Conservation (phyloP, 148 eudicot species). For the Spergularia bocconei region DNA sequence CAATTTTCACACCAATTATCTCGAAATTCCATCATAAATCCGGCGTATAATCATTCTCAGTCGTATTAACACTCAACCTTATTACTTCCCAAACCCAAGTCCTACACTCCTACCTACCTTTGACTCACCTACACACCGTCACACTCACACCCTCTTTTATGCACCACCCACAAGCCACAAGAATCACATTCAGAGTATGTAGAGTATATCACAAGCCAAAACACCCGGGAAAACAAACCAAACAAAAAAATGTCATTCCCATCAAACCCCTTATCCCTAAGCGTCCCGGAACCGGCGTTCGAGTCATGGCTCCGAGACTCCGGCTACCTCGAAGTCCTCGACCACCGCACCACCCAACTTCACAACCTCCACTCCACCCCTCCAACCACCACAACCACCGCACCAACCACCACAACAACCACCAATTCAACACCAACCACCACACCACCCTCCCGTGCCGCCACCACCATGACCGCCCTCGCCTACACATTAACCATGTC, state of each 20-base stretch:
- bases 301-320: slow-evolving; percentile 96
- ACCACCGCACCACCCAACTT: slow-evolving; percentile 80
- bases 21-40: too few species aligned
- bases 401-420: slow-evolving; percentile 27
- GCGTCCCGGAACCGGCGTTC: slow-evolving; percentile 77
- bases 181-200: too few species aligned
- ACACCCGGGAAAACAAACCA: background rate
- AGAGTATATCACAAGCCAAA: background rate
- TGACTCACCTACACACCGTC: too few species aligned
- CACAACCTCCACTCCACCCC: slow-evolving; percentile 50
- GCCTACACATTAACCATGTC: slow-evolving; percentile 32
- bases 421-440: slow-evolving; percentile 12
- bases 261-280: slow-evolving; percentile 71
- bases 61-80: too few species aligned
- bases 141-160: too few species aligned
- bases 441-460: slow-evolving; percentile 4
- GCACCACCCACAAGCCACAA: too few species aligned
- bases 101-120: too few species aligned
- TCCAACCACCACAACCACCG: slow-evolving; percentile 20
- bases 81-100: too few species aligned
- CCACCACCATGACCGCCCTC: slow-evolving; percentile 33
- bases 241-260: slow-evolving; percentile 43
- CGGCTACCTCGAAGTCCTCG: slow-evolving; percentile 82
- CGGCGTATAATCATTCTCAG: too few species aligned
- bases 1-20: too few species aligned